These are phyloP conservation scores for Candida wancherniae DNA, from an alignment of 805 yeast species.

Conservation along the genomic window DNA sequence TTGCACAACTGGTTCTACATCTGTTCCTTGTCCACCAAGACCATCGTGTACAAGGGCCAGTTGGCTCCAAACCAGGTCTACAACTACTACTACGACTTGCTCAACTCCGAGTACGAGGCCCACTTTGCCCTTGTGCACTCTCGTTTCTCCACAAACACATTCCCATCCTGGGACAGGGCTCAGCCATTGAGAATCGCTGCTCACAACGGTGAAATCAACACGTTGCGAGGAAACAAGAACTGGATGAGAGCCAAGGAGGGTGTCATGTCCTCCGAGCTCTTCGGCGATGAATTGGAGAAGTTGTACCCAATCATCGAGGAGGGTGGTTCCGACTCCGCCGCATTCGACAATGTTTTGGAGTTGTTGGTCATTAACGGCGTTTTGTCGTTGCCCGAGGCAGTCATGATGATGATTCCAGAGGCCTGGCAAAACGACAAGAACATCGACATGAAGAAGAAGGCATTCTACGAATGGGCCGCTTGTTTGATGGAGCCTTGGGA, in stretches of 20 bases:
- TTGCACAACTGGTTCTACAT: constrained; percentile 96
- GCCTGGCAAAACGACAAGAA: constrained; percentile 89
- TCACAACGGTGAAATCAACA: constrained; percentile 97
- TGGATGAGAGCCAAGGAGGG: constrained; percentile 99
- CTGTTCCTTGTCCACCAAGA: constrained; percentile 82
- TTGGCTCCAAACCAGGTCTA: constrained; percentile 95
- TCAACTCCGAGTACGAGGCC: constrained; percentile 86
- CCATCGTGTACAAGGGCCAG: constrained; percentile 97
- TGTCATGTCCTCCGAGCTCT: constrained; percentile 80
- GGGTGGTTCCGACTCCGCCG: constrained; percentile 98
- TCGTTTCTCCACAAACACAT: constrained; percentile 94
- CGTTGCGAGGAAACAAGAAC: constrained; percentile 94
- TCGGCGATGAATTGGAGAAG: constrained; percentile 88
- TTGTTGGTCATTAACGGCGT: constrained; percentile 88
- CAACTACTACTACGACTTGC: constrained; percentile 88
- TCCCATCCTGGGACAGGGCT: constrained; percentile 99
- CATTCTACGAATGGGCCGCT: constrained; percentile 99
- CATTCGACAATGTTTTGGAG: constrained; percentile 93
- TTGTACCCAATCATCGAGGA: constrained; percentile 94
- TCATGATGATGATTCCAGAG: constrained; percentile 95
- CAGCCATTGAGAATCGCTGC: constrained; percentile 97
- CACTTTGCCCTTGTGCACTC: constrained; percentile 97
- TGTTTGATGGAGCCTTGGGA: constrained; percentile 99
- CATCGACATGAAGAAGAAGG: constrained; percentile 88
- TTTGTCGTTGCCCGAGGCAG: constrained; percentile 89